phyloP scores from a whole-genome alignment of 1,139 yeast species.

The Scheffersomyces quercinus region DNA sequence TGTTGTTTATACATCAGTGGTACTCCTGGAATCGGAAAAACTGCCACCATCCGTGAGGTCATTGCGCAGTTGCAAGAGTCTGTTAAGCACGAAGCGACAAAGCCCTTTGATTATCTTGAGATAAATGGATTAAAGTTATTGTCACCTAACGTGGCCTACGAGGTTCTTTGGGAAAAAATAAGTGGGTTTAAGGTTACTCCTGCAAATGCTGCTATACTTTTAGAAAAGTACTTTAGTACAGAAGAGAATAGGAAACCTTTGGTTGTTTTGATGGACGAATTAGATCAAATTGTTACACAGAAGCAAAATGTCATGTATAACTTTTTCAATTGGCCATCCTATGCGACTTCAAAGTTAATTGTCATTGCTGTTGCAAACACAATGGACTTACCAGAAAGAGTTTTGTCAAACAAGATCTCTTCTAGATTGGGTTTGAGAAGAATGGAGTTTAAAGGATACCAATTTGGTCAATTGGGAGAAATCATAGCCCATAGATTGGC shows the following conservation, averaged over 20 bases:
- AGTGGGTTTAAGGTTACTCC: constrained; percentile 64
- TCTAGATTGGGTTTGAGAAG: constrained; percentile 88
- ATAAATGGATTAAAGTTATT: constrained; percentile 87
- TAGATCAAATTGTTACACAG: constrained; percentile 86
- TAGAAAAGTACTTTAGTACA: constrained; percentile 38
- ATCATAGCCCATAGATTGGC: constrained; percentile 75
- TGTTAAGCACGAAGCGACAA: constrained; percentile 46
- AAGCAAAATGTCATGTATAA: constrained; percentile 91
- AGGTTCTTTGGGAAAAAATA: constrained; percentile 74
- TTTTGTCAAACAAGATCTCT: constrained; percentile 82
- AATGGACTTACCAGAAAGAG: constrained; percentile 93
- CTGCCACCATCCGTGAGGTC: constrained; percentile 90
- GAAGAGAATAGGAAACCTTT: constrained; percentile 47
- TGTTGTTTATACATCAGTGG: constrained; percentile 91
- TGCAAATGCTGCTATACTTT: constrained; percentile 53
- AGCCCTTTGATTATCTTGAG: constrained; percentile 72
- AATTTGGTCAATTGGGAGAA: constrained; percentile 71
- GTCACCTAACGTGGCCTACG: constrained; percentile 86
- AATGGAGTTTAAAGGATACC: constrained; percentile 86
- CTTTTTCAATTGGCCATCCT: constrained; percentile 96
- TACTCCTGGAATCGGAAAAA: constrained; percentile 97
- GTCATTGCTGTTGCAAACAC: constrained; percentile 96
- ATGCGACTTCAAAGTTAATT: constrained; percentile 72
- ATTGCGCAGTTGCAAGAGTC: constrained; percentile 61
- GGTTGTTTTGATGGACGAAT: constrained; percentile 84